Evolutionary conservation across 495 filamentous ascomycete species (phyloP).

Genomic region (Chaetomium fimeti): DNA sequence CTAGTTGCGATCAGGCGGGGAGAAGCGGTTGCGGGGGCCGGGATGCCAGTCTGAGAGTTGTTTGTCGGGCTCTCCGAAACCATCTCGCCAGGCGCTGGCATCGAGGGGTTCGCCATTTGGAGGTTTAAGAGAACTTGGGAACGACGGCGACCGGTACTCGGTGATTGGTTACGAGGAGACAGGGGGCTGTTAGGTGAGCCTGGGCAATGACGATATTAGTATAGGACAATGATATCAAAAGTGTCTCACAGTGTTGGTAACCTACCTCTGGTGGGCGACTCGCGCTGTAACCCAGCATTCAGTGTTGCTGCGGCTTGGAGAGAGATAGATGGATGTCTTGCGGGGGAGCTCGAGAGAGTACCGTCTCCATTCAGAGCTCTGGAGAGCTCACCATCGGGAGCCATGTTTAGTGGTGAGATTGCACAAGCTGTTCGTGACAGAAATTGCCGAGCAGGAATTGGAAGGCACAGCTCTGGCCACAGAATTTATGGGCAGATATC

Average conservation of each 20-base stretch:
- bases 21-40: conserved; percentile 56
- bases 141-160: conserved; percentile 59
- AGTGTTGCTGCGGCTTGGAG: conserved; percentile 66
- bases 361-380: conserved; percentile 31
- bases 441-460: not conserved
- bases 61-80: conserved; percentile 41
- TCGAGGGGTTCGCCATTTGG: conserved; percentile 64
- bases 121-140: conserved; percentile 72
- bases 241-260: not conserved
- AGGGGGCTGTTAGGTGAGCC: conserved; percentile 57
- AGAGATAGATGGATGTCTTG: conserved; percentile 58
- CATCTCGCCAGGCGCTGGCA: conserved; percentile 65
- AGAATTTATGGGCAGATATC: conserved; percentile 2
- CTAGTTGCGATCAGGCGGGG: conserved; percentile 55
- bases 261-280: conserved; percentile 58
- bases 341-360: conserved; percentile 53
- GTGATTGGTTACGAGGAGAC: conserved; percentile 53
- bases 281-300: conserved; percentile 66
- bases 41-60: conserved; percentile 54
- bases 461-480: conserved; percentile 17
- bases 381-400: conserved; percentile 49
- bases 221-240: not conserved
- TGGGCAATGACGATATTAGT: conserved; percentile 29
- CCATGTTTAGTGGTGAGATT: conserved; percentile 34
- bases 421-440: not conserved